A percentile compares a stretch with the other conserved stretches of the same genome.
These are phyloP conservation scores for Trichosporon sp. DNA, from an alignment of 1,284 basidiomycete genomes.

Conservation along the genomic window DNA sequence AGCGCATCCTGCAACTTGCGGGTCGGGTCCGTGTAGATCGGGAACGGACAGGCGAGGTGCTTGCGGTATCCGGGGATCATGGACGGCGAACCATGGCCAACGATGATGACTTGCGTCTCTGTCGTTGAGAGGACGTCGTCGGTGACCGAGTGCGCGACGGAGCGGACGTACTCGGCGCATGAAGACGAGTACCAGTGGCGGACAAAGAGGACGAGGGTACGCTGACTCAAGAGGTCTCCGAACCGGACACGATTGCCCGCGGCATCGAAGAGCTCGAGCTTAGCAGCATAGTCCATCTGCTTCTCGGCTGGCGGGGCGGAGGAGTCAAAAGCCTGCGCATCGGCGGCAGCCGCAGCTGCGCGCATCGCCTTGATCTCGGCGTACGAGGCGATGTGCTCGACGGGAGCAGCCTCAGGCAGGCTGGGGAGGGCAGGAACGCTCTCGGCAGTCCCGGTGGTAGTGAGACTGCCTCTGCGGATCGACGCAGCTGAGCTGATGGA, in stretches of 20 bases:
- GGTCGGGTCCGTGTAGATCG: slow-evolving; percentile 72
- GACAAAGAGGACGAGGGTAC: slow-evolving; percentile 61
- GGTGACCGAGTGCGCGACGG: slow-evolving; percentile 57
- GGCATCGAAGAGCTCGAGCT: slow-evolving; percentile 61
- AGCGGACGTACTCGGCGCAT: slow-evolving; percentile 79
- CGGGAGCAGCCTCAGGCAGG: not conserved
- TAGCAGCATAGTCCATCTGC: slow-evolving; percentile 58
- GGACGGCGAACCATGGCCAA: slow-evolving; percentile 60
- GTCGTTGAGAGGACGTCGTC: slow-evolving; percentile 57
- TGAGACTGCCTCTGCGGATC: not conserved
- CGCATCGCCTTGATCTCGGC: not conserved
- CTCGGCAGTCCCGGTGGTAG: not conserved
- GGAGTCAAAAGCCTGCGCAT: slow-evolving; percentile 28
- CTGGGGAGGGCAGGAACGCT: not conserved
- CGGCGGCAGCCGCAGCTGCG: not conserved
- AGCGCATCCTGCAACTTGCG: slow-evolving; percentile 65
- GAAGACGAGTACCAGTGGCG: slow-evolving; percentile 60
- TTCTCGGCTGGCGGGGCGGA: slow-evolving; percentile 27
- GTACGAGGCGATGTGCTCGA: not conserved
- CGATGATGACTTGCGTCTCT: slow-evolving; percentile 55
- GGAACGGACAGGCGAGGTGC: slow-evolving; percentile 56
- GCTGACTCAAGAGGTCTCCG: slow-evolving; percentile 12
- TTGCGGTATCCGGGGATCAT: slow-evolving; percentile 38
- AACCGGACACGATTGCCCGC: not conserved
- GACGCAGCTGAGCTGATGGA: not conserved